phyloP scores from a whole-genome alignment of 2,329 filamentous ascomycete species.

The Colletotrichum nymphaeae region DNA sequence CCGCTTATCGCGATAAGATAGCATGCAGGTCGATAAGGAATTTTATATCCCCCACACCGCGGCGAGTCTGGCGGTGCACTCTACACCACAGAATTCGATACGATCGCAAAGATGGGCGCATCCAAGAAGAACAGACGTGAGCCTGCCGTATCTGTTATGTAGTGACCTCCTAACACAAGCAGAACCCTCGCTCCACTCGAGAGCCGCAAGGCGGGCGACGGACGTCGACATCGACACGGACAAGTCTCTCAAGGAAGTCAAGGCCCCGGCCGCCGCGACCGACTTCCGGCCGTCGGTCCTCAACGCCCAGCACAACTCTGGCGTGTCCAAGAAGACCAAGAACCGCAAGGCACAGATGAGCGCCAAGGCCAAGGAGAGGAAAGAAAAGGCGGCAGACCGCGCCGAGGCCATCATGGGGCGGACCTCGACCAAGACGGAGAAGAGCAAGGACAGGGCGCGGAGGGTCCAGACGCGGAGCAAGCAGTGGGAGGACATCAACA shows the following conservation, averaged over 20 bases:
- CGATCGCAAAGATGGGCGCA: slow-evolving; percentile 31
- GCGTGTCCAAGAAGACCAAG: slow-evolving; percentile 76
- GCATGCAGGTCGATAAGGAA: slow-evolving; percentile 33
- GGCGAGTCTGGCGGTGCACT: not conserved
- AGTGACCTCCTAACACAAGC: slow-evolving; percentile 22
- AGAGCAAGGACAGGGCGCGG: slow-evolving; percentile 62
- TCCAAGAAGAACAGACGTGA: slow-evolving; percentile 46
- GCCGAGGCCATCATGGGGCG: slow-evolving; percentile 71
- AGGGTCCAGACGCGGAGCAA: slow-evolving; percentile 62
- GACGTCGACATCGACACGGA: slow-evolving; percentile 78
- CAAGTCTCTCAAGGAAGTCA: slow-evolving; percentile 74
- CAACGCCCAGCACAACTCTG: slow-evolving; percentile 73
- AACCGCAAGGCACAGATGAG: slow-evolving; percentile 66
- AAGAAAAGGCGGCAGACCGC: slow-evolving; percentile 68
- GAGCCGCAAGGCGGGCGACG: slow-evolving; percentile 78
- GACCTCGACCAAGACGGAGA: slow-evolving; percentile 65
- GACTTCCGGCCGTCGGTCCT: slow-evolving; percentile 74
- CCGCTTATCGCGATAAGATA: slow-evolving; percentile 33
- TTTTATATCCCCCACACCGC: slow-evolving; percentile 31
- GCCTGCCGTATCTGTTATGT: not conserved
- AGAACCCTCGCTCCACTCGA: slow-evolving; percentile 77
- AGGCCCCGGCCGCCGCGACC: slow-evolving; percentile 59
- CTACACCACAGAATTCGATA: not conserved
- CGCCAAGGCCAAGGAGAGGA: slow-evolving; percentile 64
- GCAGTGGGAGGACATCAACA: slow-evolving; percentile 70